Base-by-base conservation (phyloP, 352 stramenopile species). In the Blastocystis sp. region DNA sequence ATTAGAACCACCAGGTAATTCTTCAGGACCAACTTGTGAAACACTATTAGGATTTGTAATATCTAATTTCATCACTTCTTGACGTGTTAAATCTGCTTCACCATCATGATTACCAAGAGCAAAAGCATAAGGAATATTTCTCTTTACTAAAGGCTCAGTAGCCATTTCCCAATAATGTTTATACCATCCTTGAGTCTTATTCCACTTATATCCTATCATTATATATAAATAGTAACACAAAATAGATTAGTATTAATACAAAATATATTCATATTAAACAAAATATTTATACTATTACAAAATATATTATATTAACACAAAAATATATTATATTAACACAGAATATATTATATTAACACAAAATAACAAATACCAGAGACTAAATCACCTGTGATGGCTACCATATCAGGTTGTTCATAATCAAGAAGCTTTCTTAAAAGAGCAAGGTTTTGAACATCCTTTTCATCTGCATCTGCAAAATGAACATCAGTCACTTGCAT, bases 361-460 rank as follows among this genome's bases (percentile, higher is more conserved):
- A n/a, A n/a, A n/a, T n/a, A n/a, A n/a, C n/a, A n/a, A n/a, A n/a
- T n/a, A n/a, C n/a, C n/a, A 11, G 46, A 44, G 2, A 56, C 25
- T 35, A 62, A 54, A 62, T 62, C 52, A 40, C 52, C 52, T 2
- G 52, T 62, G 16, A 62, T 54, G n/a, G 52, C 52, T 18, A 62
- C 52, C 36, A 62, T 54, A 18, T 62, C 52, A 27, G 52, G 52
- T 19, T 34, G 16, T 19, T 62, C 52, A 3, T 27, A 18, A n/a
- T n/a, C 21, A n/a, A 62, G 30, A 21, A 62, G 28, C 11, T 27
- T 52, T 1, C 27, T 27, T 18, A 62, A 28, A 19, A 42, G 39
- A 13, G 23, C 23, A 25, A 35, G 18, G 13, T 39, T 41, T n/a
- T n/a, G n/a, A n/a, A n/a, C n/a, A n/a, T n/a, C n/a, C n/a, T n/a